Evolutionary conservation across 2,329 filamentous ascomycete species (phyloP).

Genomic region (Pyricularia sp.): DNA sequence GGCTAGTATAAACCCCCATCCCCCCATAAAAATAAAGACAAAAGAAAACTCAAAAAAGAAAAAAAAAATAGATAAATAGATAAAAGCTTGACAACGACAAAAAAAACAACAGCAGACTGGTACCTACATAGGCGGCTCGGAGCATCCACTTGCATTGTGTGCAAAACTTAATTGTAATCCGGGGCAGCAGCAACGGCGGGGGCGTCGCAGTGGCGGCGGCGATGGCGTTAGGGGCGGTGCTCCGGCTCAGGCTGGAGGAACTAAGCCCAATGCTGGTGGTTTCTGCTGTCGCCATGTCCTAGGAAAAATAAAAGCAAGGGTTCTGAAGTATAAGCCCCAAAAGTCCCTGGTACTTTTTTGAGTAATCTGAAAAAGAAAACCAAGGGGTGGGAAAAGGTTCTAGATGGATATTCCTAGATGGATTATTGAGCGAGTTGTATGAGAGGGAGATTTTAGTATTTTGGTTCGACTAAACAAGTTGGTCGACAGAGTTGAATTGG

Average conservation of each 20-base stretch:
- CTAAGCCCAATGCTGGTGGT: not conserved
- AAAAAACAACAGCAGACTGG: not conserved
- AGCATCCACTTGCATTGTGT: constrained; percentile 92
- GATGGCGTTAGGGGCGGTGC: not conserved
- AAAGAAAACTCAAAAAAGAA: not conserved
- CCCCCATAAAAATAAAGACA: not conserved
- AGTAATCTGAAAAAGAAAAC: constrained; percentile 2
- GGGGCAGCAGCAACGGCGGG: constrained; percentile 36
- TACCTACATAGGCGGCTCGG: constrained; percentile 65
- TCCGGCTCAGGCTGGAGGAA: not conserved
- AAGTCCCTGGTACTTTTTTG: not conserved
- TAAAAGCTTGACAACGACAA: too few species aligned
- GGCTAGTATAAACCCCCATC: not conserved
- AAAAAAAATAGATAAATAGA: too few species aligned
- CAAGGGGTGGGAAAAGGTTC: not conserved
- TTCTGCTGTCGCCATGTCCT: not conserved
- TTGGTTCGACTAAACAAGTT: not conserved
- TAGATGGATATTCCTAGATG: not conserved
- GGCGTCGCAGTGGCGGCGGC: not conserved
- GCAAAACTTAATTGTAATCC: constrained; percentile 81
- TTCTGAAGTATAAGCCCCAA: not conserved
- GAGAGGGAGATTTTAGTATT: too few species aligned
- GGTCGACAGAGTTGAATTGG: too few species aligned
- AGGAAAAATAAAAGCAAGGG: not conserved
- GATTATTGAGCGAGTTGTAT: too few species aligned